phyloP scores from a whole-genome alignment of 2,329 filamentous ascomycete genomes.

The Aureobasidium pullulans region DNA sequence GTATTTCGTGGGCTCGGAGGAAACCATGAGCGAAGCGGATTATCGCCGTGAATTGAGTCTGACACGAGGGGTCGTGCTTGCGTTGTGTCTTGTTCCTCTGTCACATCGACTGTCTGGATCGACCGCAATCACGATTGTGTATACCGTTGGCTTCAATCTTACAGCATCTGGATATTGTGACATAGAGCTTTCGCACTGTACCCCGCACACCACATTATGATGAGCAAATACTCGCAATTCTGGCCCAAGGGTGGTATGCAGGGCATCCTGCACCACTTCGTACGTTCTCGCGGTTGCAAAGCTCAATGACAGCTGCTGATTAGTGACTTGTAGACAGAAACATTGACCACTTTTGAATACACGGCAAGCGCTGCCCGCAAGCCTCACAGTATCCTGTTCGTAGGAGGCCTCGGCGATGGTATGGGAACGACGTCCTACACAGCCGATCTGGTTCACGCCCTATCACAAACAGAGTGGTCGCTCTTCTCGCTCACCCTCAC shows the following conservation, averaged over 20 bases:
- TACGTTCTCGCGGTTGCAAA: constrained; percentile 13
- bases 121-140: neutral
- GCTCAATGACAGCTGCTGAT: neutral
- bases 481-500: constrained; percentile 20
- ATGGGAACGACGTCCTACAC: constrained; percentile 22
- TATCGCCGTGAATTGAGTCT: neutral
- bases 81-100: neutral
- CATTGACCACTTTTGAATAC: constrained; percentile 34
- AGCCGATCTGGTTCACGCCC: constrained; percentile 19
- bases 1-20: neutral
- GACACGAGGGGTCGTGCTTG: neutral
- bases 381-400: constrained; percentile 23
- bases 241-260: constrained; percentile 24
- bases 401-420: constrained; percentile 23
- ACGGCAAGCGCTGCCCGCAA: constrained; percentile 23
- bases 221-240: constrained; percentile 20
- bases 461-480: constrained; percentile 20
- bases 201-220: neutral
- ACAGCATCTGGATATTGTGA: neutral
- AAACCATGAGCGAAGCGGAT: neutral
- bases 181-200: neutral
- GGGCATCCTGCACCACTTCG: constrained; percentile 24
- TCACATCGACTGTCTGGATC: neutral
- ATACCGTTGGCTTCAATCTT: neutral
- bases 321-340: constrained; percentile 28